These are phyloP conservation scores for Aspergillus oerlinghausenensis DNA, from an alignment of 2,329 filamentous ascomycete genomes.

Conservation along the genomic window DNA sequence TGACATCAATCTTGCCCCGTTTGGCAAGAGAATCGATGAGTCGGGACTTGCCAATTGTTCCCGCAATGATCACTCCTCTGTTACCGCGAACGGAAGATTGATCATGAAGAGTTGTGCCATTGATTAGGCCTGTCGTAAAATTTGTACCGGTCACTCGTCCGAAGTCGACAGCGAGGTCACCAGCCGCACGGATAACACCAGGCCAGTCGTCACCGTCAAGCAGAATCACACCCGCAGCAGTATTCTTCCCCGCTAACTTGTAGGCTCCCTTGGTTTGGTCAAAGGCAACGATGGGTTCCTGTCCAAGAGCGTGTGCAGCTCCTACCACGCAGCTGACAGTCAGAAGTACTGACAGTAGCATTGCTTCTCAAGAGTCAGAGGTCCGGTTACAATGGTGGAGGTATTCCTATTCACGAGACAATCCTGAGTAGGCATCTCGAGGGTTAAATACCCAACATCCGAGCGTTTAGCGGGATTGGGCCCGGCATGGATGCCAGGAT, in stretches of 20 bases:
- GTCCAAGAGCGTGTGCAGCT: background rate
- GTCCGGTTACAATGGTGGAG: background rate
- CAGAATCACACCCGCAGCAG: slow-evolving; percentile 37
- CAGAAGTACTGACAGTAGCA: background rate
- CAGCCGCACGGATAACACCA: slow-evolving; percentile 63
- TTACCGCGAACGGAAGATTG: slow-evolving; percentile 30
- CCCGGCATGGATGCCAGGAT: background rate
- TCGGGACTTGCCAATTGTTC: slow-evolving; percentile 62
- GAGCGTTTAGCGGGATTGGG: background rate
- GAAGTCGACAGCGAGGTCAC: slow-evolving; percentile 65
- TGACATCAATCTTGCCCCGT: slow-evolving; percentile 54
- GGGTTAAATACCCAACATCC: background rate
- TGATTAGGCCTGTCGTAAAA: slow-evolving; percentile 51
- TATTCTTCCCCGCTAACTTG: background rate
- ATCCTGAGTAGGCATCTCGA: background rate
- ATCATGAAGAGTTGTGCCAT: slow-evolving; percentile 42
- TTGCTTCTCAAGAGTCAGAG: background rate
- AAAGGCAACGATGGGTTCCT: slow-evolving; percentile 1
- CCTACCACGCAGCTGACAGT: background rate
- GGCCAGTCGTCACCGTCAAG: slow-evolving; percentile 60
- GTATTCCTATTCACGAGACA: background rate
- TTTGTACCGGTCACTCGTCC: slow-evolving; percentile 65
- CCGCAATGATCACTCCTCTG: slow-evolving; percentile 59
- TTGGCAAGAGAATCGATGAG: slow-evolving; percentile 57
- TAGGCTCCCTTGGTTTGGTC: background rate